These are phyloP conservation scores for Choricystis sp. DNA, from an alignment of 139 green algal species.

Conservation along the genomic window DNA sequence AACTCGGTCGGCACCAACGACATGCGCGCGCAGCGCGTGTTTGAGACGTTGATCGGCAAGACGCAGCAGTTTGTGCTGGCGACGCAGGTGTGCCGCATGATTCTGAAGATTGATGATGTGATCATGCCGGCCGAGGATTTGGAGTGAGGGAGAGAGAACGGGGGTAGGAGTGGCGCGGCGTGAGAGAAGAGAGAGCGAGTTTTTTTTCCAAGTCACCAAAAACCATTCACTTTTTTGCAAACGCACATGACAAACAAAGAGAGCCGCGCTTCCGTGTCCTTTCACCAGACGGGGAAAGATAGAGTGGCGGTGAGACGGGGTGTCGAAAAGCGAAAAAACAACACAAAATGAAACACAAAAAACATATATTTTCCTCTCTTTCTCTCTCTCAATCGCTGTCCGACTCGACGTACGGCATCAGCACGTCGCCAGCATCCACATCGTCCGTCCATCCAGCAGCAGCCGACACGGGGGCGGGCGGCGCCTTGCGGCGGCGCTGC, in stretches of 20 bases:
- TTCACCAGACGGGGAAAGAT: no score
- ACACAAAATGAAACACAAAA: neutral
- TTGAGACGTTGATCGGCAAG: constrained; percentile 97
- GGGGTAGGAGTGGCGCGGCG: neutral
- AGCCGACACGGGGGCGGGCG: neutral
- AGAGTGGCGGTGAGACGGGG: no score
- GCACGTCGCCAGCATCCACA: neutral
- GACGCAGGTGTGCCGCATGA: constrained; percentile 99
- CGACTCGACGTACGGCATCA: constrained; percentile 1
- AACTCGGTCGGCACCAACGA: constrained; percentile 91
- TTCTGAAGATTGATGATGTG: constrained; percentile 98
- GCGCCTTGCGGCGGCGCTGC: no score
- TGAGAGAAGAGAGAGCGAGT: neutral
- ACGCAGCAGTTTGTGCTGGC: constrained; percentile 96
- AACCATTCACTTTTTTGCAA: neutral
- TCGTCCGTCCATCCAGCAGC: neutral
- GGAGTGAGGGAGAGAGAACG: constrained; percentile 12
- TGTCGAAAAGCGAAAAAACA: neutral
- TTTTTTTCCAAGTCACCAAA: neutral
- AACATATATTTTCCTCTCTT: constrained; percentile 1
- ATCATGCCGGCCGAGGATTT: constrained; percentile 53
- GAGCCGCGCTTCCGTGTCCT: no score
- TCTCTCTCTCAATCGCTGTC: neutral
- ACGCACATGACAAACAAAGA: no score
- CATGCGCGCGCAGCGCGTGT: constrained; percentile 96